Conservation (phyloP, 2,329 filamentous ascomycete genomes). For the Claviceps lovelessii region DNA sequence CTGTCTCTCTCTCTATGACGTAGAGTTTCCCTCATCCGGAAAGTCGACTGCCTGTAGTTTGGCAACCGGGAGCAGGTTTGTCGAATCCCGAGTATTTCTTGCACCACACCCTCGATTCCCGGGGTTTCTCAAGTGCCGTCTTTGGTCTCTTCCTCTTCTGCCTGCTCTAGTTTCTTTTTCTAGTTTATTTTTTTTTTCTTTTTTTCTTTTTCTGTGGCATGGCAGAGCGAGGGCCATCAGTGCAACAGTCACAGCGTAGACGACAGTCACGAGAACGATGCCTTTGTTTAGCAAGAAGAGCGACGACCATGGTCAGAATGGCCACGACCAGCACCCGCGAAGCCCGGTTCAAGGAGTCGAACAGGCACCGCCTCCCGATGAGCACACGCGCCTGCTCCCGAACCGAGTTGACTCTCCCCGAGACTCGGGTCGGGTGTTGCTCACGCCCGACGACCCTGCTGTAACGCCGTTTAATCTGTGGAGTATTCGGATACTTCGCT, state of each 20-base stretch:
- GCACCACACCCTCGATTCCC: not conserved
- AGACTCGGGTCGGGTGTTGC: conserved; percentile 29
- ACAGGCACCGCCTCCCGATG: conserved; percentile 23
- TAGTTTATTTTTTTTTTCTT: not conserved
- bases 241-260: not conserved
- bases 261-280: conserved; percentile 13
- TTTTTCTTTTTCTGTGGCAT: too few relatives aligned
- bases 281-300: conserved; percentile 19
- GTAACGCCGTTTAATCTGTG: conserved; percentile 90
- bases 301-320: conserved; percentile 10
- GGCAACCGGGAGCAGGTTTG: not conserved
- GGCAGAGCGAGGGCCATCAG: not conserved
- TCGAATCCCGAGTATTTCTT: not conserved
- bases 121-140: not conserved
- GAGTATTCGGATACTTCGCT: conserved; percentile 69
- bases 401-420: conserved; percentile 42
- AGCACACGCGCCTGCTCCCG: conserved; percentile 53
- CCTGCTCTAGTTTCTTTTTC: not conserved
- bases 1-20: conserved; percentile 5
- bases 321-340: conserved; percentile 5
- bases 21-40: conserved; percentile 2
- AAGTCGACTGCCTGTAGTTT: not conserved
- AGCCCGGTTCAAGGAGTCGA: conserved; percentile 13
- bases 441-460: conserved; percentile 30
- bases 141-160: not conserved